Evolutionary conservation across 441 rosid genomes (phyloP).

Genomic region (Omphalea diandra): DNA sequence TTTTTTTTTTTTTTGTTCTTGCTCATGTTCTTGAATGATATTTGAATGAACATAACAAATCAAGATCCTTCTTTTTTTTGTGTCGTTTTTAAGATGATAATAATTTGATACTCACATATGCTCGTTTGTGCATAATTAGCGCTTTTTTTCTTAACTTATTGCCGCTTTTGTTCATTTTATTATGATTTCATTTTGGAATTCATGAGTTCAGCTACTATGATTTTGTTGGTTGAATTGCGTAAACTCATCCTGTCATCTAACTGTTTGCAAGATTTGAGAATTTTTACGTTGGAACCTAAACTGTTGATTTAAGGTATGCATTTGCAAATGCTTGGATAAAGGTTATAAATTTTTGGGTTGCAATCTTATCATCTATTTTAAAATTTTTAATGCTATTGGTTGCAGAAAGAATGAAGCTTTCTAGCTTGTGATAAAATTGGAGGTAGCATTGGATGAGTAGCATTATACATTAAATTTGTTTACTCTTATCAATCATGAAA

Average conservation of each 20-base stretch:
- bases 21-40: neutral
- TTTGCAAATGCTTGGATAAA: neutral
- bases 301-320: neutral
- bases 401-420: neutral
- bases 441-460: neutral
- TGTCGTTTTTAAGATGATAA: constrained; percentile 5
- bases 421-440: neutral
- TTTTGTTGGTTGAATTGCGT: neutral
- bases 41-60: neutral
- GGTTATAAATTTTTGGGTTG: too few species aligned
- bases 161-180: neutral
- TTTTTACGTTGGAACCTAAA: neutral
- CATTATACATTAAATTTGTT: neutral
- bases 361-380: neutral
- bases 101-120: too few species aligned
- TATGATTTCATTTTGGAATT: neutral
- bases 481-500: neutral
- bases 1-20: neutral
- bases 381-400: neutral
- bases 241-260: neutral
- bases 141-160: neutral
- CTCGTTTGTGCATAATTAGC: too few species aligned
- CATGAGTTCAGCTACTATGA: neutral
- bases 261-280: neutral
- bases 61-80: neutral